phyloP scores from a whole-genome alignment of 2,329 filamentous ascomycete species.

The Corynespora cassiicola region DNA sequence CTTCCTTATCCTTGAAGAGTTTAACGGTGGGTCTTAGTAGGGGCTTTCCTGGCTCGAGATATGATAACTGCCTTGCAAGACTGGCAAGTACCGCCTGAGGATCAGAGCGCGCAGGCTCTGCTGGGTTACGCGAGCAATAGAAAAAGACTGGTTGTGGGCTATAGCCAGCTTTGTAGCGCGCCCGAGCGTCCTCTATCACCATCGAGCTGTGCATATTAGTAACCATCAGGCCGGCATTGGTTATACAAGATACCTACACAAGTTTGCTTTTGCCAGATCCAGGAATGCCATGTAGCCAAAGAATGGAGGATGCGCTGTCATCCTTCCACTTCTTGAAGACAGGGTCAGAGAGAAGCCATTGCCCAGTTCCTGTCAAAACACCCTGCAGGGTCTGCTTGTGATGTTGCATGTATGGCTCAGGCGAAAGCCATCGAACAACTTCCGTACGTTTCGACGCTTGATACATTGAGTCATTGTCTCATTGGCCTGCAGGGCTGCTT shows the following conservation, averaged over 20 bases:
- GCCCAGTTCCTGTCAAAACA: conserved; percentile 15
- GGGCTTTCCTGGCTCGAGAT: conserved; percentile 13
- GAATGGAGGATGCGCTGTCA: conserved; percentile 35
- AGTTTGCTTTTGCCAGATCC: conserved; percentile 44
- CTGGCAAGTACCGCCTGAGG: conserved; percentile 21
- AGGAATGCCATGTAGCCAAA: conserved; percentile 44
- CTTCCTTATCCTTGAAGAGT: conserved; percentile 17
- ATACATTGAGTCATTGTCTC: conserved; percentile 7
- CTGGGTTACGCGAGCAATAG: conserved; percentile 24
- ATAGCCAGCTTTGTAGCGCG: conserved; percentile 11
- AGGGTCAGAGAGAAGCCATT: conserved; percentile 19
- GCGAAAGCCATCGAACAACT: conserved; percentile 19
- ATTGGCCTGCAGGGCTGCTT: conserved; percentile 2
- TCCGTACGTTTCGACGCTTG: conserved; percentile 10
- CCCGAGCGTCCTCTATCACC: conserved; percentile 18
- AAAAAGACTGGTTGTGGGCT: conserved; percentile 21
- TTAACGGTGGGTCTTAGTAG: conserved; percentile 14
- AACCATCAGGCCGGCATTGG: conserved; percentile 16
- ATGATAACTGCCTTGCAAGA: conserved; percentile 21
- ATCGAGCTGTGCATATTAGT: conserved; percentile 17
- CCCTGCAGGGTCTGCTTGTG: conserved; percentile 16
- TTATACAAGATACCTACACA: conserved; percentile 27
- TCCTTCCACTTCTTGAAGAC: conserved; percentile 33
- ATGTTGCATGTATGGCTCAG: conserved; percentile 16
- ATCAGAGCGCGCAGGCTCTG: conserved; percentile 19